Evolutionary conservation across 148 eudicot genomes (phyloP), one percentile per base, ranked within the genome.

Genomic region (Cornus controversa): DNA sequence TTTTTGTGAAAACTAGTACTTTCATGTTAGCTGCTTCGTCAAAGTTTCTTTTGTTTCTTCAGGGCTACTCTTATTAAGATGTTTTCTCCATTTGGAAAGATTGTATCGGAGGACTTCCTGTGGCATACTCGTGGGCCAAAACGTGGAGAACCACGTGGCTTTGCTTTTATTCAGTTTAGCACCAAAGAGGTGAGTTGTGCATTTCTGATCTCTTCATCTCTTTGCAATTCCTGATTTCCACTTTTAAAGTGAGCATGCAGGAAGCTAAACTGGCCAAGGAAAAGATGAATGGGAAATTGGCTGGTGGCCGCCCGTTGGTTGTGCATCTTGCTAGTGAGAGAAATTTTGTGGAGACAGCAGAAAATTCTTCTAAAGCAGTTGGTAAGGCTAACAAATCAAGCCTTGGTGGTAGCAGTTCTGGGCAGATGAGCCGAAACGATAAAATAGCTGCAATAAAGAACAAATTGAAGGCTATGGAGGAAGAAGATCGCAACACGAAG

Each of bases 141-240:
- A 71, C 93, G 98, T 80, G 98, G 98, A 50, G 92, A 91, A 74
- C 98, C 98, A 69, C 97, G 97, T 79, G 98, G 98, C 40, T 94
- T 87, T 87, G 98, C 98, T 75, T 94, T 94, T 70, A 77, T 94
- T 72, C 96, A 94, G 85, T 94, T 88, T 75, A 85, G 90, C 74
- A 81, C 91, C 14, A 91, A 85, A 86, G 95, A 91, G 97, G 98
- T 88, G 88, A 83, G 85, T 74, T 72, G 53, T 16, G 36, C 31
- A 40, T 69, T 58, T 10, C 24, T 60, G 23, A 18, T 66, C 18
- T 40, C 26, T 2, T 20, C 25, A 54, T 58, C n/a, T 26, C 64
- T 40, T 13, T 54, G 37, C 80, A 71, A 60, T 71, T 75, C 67
- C 80, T 83, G 80, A 84, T 83, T 71, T 81, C 78, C 87, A 76